phyloP scores from a whole-genome alignment of 2,329 filamentous ascomycete genomes.

The Diaporthe ampelina region DNA sequence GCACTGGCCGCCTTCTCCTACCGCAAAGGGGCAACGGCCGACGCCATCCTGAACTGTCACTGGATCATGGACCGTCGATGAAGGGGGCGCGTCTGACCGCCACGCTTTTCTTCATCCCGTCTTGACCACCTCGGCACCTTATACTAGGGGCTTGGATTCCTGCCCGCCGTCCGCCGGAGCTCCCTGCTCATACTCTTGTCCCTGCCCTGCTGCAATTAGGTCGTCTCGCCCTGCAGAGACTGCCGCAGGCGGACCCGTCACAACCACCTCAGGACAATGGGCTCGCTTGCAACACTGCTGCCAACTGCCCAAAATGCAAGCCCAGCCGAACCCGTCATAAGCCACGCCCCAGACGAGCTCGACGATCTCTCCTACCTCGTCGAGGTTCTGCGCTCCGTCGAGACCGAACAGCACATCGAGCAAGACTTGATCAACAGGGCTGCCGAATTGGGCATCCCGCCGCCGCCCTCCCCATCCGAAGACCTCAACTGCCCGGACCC shows the following conservation, averaged over 20 bases:
- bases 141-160: neutral
- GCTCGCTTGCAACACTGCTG: slow-evolving; percentile 44
- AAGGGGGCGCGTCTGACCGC: slow-evolving; percentile 40
- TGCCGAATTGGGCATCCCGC: slow-evolving; percentile 52
- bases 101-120: slow-evolving; percentile 37
- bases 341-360: slow-evolving; percentile 50
- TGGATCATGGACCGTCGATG: slow-evolving; percentile 39
- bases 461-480: slow-evolving; percentile 48
- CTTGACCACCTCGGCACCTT: slow-evolving; percentile 15
- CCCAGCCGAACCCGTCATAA: slow-evolving; percentile 34
- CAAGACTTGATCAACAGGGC: slow-evolving; percentile 52
- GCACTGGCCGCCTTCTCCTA: slow-evolving; percentile 17
- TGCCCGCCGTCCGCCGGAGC: neutral
- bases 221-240: slow-evolving; percentile 14
- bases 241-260: slow-evolving; percentile 34
- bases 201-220: neutral
- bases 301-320: slow-evolving; percentile 39
- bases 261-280: slow-evolving; percentile 40
- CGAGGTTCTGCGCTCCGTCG: slow-evolving; percentile 54
- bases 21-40: slow-evolving; percentile 29
- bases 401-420: slow-evolving; percentile 57
- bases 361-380: slow-evolving; percentile 55
- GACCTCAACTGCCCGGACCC: slow-evolving; percentile 56
- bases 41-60: slow-evolving; percentile 21
- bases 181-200: neutral